Evolutionary conservation across 106 monocot species (phyloP).

Genomic region (Dendrobium nobile): DNA sequence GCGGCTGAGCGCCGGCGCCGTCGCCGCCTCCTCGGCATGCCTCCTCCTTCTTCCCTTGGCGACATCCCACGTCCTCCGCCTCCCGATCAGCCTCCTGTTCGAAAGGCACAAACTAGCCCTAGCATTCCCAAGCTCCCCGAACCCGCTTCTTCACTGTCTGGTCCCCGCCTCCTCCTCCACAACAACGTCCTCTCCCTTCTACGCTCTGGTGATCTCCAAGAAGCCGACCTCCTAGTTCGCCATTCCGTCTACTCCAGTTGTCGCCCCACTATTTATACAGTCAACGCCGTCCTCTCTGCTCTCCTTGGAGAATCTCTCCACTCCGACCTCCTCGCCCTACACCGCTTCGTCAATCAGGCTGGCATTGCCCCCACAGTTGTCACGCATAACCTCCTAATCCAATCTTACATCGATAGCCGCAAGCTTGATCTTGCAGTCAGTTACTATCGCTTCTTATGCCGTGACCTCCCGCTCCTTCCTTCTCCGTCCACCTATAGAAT

Average conservation of each 20-base stretch:
- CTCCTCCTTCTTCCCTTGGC: conserved; percentile 31
- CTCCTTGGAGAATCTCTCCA: conserved; percentile 55
- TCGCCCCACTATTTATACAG: conserved; percentile 75
- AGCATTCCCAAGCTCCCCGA: conserved; percentile 73
- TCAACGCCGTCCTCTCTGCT: conserved; percentile 65
- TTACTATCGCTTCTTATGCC: conserved; percentile 50
- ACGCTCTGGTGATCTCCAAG: conserved; percentile 61
- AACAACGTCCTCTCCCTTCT: conserved; percentile 62
- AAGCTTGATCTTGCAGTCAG: conserved; percentile 66
- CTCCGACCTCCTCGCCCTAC: conserved; percentile 62
- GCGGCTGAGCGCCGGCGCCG: conserved; percentile 54
- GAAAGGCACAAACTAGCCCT: conserved; percentile 23
- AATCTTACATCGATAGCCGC: conserved; percentile 57
- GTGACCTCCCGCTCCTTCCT: conserved; percentile 45
- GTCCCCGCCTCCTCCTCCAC: conserved; percentile 59
- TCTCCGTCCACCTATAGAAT: conserved; percentile 76
- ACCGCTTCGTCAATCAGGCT: conserved; percentile 79
- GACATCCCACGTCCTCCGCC: conserved; percentile 31
- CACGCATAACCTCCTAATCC: conserved; percentile 71
- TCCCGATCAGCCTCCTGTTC: conserved; percentile 12
- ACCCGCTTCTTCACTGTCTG: conserved; percentile 45
- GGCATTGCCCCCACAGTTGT: conserved; percentile 49
- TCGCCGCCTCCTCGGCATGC: conserved; percentile 45
- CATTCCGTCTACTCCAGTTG: conserved; percentile 94
- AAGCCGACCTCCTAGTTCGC: conserved; percentile 71